A percentile compares a stretch with the other conserved stretches of the same genome.
Conservation (phyloP, 768 basidiomycete genomes). For the Pleurotus pulmonarius region DNA sequence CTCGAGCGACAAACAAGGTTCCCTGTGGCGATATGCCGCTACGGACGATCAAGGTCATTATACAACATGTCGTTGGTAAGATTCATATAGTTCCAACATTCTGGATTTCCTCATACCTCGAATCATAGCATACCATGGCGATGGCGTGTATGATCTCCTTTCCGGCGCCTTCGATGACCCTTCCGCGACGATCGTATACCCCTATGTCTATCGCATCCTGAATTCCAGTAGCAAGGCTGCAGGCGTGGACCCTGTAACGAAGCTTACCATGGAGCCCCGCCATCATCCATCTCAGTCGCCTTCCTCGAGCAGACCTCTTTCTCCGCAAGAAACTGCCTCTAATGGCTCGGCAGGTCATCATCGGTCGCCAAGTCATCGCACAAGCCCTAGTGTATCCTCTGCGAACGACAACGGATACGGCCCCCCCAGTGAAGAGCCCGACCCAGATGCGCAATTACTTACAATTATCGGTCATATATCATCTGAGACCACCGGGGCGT, state of each 20-base stretch:
- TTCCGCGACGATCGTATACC: slow-evolving; percentile 96
- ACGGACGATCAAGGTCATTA: slow-evolving; percentile 95
- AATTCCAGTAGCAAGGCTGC: slow-evolving; percentile 57
- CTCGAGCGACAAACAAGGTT: slow-evolving; percentile 83
- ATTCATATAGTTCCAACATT: slow-evolving; percentile 12
- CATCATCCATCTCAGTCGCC: slow-evolving; percentile 49
- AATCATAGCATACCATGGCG: slow-evolving; percentile 70
- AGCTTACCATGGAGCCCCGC: slow-evolving; percentile 32
- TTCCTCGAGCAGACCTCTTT: slow-evolving; percentile 65
- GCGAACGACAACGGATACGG: slow-evolving; percentile 51
- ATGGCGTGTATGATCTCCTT: slow-evolving; percentile 87
- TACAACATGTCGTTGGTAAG: slow-evolving; percentile 95
- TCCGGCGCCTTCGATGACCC: slow-evolving; percentile 91
- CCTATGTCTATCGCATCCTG: slow-evolving; percentile 89
- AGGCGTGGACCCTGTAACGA: slow-evolving; percentile 30
- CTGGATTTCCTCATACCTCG: slow-evolving; percentile 9
- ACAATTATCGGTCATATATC: slow-evolving; percentile 85
- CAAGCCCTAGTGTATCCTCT: slow-evolving; percentile 68
- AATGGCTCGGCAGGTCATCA: slow-evolving; percentile 45
- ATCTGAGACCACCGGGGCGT: slow-evolving; percentile 81
- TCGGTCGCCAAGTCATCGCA: slow-evolving; percentile 57
- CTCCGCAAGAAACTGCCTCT: slow-evolving; percentile 60
- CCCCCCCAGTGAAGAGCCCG: slow-evolving; percentile 70
- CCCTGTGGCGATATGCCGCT: slow-evolving; percentile 98
- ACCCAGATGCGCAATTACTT: slow-evolving; percentile 80